Evolutionary conservation across 306 rosid genomes (phyloP).

Genomic region (Sphenostylis stenocarpa): DNA sequence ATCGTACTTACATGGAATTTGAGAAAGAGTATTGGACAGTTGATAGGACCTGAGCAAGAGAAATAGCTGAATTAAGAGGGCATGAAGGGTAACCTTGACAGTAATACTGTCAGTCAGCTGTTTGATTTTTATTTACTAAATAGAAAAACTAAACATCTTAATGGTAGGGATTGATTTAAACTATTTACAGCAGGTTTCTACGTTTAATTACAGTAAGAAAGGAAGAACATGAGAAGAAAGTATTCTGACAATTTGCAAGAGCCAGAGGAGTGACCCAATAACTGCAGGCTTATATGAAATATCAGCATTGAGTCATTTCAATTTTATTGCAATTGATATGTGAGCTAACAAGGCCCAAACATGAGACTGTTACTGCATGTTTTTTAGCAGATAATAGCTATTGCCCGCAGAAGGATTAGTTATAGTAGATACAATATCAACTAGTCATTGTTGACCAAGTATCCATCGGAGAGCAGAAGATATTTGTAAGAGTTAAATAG

Average conservation of each 20-base stretch:
- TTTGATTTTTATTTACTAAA: not conserved
- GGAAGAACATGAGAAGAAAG: not conserved
- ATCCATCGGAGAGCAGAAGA: not conserved
- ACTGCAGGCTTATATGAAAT: not conserved
- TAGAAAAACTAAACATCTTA: not conserved
- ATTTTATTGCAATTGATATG: not conserved
- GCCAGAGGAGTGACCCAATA: not conserved
- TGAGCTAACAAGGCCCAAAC: not conserved
- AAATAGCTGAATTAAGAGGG: not conserved
- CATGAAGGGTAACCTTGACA: not conserved
- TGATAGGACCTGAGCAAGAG: not conserved
- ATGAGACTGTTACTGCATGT: not conserved
- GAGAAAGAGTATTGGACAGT: not conserved
- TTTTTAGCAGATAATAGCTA: not conserved
- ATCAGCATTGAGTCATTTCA: not conserved
- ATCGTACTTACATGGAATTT: not conserved
- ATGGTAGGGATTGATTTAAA: not conserved
- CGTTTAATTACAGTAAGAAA: not conserved
- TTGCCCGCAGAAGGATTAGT: not conserved
- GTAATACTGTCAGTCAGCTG: not conserved
- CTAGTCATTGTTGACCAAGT: not conserved
- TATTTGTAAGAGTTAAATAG: not conserved
- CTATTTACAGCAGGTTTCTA: not conserved
- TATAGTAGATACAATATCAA: not conserved
- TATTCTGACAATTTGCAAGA: not conserved